phyloP scores from a whole-genome alignment of 2,329 filamentous ascomycete species.

The Epichloe gansuensis region DNA sequence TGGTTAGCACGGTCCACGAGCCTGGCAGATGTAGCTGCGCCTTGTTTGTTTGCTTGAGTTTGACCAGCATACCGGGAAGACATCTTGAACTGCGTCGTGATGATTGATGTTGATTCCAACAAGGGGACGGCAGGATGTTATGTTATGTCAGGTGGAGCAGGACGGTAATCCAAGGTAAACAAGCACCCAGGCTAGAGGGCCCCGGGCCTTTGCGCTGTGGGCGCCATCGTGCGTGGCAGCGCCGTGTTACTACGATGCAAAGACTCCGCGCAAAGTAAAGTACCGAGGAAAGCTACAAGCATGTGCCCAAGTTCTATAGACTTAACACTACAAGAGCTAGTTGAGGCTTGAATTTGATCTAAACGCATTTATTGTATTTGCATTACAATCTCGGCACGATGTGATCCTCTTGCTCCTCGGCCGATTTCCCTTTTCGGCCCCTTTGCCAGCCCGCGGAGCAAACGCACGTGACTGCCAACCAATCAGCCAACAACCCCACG shows the following conservation, averaged over 20 bases:
- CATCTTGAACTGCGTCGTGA: slow-evolving; percentile 18
- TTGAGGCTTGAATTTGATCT: too few species aligned
- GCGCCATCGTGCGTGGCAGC: neutral
- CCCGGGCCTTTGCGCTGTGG: neutral
- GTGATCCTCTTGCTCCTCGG: too few species aligned
- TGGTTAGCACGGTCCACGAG: neutral
- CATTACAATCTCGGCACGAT: too few species aligned
- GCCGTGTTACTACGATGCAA: neutral
- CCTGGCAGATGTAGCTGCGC: neutral
- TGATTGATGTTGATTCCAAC: slow-evolving; percentile 5
- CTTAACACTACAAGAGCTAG: neutral
- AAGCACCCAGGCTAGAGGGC: neutral
- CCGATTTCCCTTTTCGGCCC: too few species aligned
- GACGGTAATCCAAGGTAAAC: neutral
- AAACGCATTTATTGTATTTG: too few species aligned
- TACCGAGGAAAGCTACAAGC: neutral
- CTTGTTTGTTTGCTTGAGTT: neutral
- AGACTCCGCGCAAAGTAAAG: too few species aligned
- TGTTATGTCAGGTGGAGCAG: neutral
- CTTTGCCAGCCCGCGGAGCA: slow-evolving; percentile 9
- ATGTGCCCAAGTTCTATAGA: neutral
- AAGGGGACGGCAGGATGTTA: neutral
- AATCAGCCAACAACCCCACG: slow-evolving; percentile 21
- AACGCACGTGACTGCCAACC: slow-evolving; percentile 17
- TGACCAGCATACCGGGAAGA: slow-evolving; percentile 22